phyloP scores from a whole-genome alignment of 495 filamentous ascomycete genomes.

The Podospora sp. region DNA sequence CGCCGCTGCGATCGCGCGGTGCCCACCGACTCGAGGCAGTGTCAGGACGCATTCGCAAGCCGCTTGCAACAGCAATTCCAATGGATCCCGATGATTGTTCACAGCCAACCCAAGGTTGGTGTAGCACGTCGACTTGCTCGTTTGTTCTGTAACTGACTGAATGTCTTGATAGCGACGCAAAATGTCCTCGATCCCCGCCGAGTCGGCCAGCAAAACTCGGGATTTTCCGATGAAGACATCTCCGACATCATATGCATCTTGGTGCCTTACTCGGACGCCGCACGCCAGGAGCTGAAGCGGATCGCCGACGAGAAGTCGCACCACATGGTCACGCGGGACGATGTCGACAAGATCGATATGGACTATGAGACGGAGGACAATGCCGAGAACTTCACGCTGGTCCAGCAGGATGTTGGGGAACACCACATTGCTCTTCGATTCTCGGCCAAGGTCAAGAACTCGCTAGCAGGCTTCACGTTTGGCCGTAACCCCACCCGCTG shows the following conservation, averaged over 20 bases:
- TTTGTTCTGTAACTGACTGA: constrained; percentile 23
- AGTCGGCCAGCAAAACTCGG: constrained; percentile 72
- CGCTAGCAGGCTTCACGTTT: constrained; percentile 74
- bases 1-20: background rate
- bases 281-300: constrained; percentile 64
- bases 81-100: constrained; percentile 32
- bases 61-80: background rate
- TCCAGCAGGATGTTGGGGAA: constrained; percentile 51
- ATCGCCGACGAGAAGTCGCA: constrained; percentile 50
- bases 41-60: background rate
- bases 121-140: background rate
- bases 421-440: constrained; percentile 79
- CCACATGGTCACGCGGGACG: constrained; percentile 41
- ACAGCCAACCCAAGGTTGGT: constrained; percentile 35
- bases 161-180: constrained; percentile 65
- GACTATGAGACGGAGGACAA: constrained; percentile 46
- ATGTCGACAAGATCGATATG: constrained; percentile 53
- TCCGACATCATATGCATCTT: constrained; percentile 89
- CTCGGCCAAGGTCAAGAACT: constrained; percentile 67
- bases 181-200: constrained; percentile 78
- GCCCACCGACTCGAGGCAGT: background rate
- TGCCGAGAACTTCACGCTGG: constrained; percentile 46
- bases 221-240: constrained; percentile 76
- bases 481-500: constrained; percentile 72
- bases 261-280: constrained; percentile 72